Evolutionary conservation across 2,329 filamentous ascomycete genomes (phyloP), one percentile per base, ranked within the genome.

Genomic region (Fonsecaea monophora): DNA sequence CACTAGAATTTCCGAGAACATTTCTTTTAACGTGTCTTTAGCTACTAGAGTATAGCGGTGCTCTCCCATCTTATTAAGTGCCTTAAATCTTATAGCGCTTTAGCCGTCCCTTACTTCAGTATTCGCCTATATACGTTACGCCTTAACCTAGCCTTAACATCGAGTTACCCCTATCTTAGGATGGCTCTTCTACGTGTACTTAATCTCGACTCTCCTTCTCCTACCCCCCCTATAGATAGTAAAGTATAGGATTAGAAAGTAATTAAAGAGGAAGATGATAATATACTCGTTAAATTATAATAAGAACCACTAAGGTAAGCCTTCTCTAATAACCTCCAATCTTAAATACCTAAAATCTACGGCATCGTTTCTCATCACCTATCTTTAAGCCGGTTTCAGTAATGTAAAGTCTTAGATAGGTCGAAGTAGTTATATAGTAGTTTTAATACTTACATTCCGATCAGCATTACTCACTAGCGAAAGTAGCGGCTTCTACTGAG

Each of bases 201-300:
- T 32, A 5, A 25, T 9, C 50, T 9, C 9, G 32, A 53, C 32
- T 15, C 50, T 30, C 34, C 9, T 58, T 21, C 56, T 37, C 6
- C 32, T 50, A n/a, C n/a, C n/a, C n/a, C 25, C n/a, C 3, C 25
- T 15, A 13, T 25, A 21, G 40, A 37, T 32, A 35, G 18, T 8
- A 53, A 48, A 60, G 8, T n/a, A 5, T 2, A 53, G 35, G 40
- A 53, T 4, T 60, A 42, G 58, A 10, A 60, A 50, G 58, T 34
- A 42, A 60, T 60, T 18, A 42, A 60, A 35, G 58, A 53, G 38
- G 58, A 60, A 35, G 58, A 60, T 53, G 40, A 60, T 34, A 35
- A 53, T 53, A 53, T 53, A 42, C 58, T 60, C 40, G 30, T 60
- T 25, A 60, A 60, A 53, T 53, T 53, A 60, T 42, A 60, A 48